Percentiles rank a stretch among this genome's conserved stretches.
These are phyloP conservation scores for Saturnispora zaruensis DNA, from an alignment of 805 yeast species.

Conservation along the genomic window DNA sequence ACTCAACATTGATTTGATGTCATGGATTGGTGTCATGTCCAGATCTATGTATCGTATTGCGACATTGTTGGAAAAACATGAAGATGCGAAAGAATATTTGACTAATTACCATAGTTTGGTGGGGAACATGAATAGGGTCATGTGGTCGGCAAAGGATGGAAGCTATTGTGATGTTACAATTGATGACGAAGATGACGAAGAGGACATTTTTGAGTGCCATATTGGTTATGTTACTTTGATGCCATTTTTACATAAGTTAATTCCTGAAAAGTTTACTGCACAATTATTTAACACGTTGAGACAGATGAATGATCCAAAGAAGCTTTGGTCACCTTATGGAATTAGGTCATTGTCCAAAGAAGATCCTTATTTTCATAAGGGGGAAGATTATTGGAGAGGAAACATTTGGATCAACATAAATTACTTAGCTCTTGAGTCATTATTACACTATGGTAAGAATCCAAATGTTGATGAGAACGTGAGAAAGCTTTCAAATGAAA, in stretches of 20 bases:
- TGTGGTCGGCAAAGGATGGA: constrained; percentile 64
- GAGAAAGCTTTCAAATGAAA: constrained; percentile 32
- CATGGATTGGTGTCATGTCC: constrained; percentile 95
- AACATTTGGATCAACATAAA: constrained; percentile 91
- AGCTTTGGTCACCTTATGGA: constrained; percentile 73
- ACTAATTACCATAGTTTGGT: constrained; percentile 48
- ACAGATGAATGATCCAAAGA: constrained; percentile 57
- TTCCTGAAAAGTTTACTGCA: constrained; percentile 37
- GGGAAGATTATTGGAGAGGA: constrained; percentile 94
- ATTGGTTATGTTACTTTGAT: constrained; percentile 81
- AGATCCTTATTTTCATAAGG: constrained; percentile 60
- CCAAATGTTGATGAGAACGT: constrained; percentile 28
- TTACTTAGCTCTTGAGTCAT: constrained; percentile 66
- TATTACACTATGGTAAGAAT: constrained; percentile 44
- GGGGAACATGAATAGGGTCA: constrained; percentile 59
- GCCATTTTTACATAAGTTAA: constrained; percentile 71
- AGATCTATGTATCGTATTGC: constrained; percentile 73
- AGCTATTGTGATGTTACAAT: constrained; percentile 80
- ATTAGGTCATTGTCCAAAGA: constrained; percentile 68
- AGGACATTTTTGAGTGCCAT: constrained; percentile 63
- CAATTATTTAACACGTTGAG: constrained; percentile 46
- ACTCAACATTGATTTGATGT: constrained; percentile 76
- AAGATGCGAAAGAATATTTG: constrained; percentile 49
- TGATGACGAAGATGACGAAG: constrained; percentile 57
- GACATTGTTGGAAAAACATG: constrained; percentile 43